These are phyloP conservation scores for Dioscorea zingiberensis DNA, from an alignment of 106 monocot species.

Conservation along the genomic window DNA sequence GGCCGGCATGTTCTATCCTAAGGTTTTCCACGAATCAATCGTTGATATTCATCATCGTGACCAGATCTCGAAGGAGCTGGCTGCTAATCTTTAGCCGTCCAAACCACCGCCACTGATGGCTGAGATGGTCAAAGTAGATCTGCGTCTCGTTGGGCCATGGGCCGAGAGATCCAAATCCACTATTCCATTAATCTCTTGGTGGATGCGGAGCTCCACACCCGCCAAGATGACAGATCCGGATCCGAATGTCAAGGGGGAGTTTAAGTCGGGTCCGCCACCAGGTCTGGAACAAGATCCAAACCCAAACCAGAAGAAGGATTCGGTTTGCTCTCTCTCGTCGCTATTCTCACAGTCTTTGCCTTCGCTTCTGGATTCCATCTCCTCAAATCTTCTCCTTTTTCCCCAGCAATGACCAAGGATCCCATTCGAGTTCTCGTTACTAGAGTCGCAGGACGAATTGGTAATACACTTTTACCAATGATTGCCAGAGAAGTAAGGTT, in stretches of 20 bases:
- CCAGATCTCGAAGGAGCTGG: constrained; percentile 19
- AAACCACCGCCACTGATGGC: background rate
- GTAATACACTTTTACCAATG: constrained; percentile 41
- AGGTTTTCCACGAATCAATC: constrained; percentile 8
- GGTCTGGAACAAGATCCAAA: too few species aligned
- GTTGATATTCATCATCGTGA: constrained; percentile 15
- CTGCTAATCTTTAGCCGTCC: background rate
- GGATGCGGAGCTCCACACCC: constrained; percentile 40
- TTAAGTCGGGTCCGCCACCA: too few species aligned
- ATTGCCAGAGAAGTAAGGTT: constrained; percentile 38
- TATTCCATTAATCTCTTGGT: constrained; percentile 30
- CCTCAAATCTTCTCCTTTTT: background rate
- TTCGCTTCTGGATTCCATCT: too few species aligned
- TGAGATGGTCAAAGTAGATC: constrained; percentile 13
- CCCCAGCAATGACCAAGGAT: constrained; percentile 30
- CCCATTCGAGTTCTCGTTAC: constrained; percentile 40
- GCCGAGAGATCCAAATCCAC: constrained; percentile 11
- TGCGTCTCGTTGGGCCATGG: constrained; percentile 4
- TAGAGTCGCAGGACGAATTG: constrained; percentile 41
- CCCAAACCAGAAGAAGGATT: too few species aligned
- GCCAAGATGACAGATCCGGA: constrained; percentile 7
- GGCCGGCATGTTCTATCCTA: constrained; percentile 33
- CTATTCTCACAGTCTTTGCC: too few species aligned
- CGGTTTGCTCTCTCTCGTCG: too few species aligned
- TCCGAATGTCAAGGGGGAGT: too few species aligned